Base-by-base conservation (phyloP, 192 early-diverging fungal species). In the Coemansia sp. region DNA sequence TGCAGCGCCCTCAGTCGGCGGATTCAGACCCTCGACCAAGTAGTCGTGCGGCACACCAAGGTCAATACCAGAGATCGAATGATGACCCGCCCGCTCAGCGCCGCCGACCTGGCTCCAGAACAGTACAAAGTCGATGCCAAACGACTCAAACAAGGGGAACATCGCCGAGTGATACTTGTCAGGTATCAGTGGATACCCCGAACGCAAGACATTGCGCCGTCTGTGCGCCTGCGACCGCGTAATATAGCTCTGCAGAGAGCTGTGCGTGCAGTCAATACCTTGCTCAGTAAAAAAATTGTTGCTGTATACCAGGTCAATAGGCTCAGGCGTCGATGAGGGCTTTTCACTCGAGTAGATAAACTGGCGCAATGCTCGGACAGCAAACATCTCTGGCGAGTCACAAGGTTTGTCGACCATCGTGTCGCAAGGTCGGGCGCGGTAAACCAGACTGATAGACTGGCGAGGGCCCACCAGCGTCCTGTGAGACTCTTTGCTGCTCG, bases 1-100 rank as follows among this genome's bases (percentile, higher is more conserved):
- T 41, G 80, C 76, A 31, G 87, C 79, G 69, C 85, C 81, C 72
- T 85, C 69, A 47, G 69, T 61, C 68, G 58, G 83, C 65, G 76
- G 78, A 68, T 66, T 81, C 57, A 81, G 58, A 24, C 80, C 66
- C 60, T 80, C 88, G 67, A 85, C 87, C 69, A 92, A 85, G 10
- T 88, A 90, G 66, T 91, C 89, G 63, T 89, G 87, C 22, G 89
- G 94, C 27, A 95, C 88, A 5, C 91, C 90, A 5, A 96, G 75
- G 69, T 97, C 96, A 53, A 96, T 95, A 18, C 96, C 96, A 24
- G 93, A 91, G 62, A 97, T 94, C 50, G 93, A 95, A 65, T 97
- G 95, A 72, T 98, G 95, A 1, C 97, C 96, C 18, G 70, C 63
- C 20, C 72, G 74, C 24, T 22, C 46, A 9, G 46, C 15, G 3